A percentile compares a stretch with the other conserved stretches of the same genome.
Evolutionary conservation across 768 basidiomycete genomes (phyloP).

Genomic region (Panaeolus papilionaceus): DNA sequence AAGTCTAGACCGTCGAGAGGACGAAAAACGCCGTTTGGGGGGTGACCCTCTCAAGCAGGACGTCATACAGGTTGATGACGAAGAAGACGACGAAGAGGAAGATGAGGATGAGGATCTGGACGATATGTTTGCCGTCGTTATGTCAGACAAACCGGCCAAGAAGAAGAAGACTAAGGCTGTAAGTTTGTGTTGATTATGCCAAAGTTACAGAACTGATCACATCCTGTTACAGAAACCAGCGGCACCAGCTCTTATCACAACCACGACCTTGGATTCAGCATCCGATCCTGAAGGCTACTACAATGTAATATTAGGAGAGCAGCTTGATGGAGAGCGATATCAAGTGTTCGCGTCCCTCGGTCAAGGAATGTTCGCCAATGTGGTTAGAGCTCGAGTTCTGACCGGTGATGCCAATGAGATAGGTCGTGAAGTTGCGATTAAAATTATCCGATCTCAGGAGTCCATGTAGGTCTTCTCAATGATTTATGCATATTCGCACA

Average conservation of each 20-base stretch:
- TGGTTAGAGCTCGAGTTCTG: slow-evolving; percentile 87
- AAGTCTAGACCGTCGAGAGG: slow-evolving; percentile 79
- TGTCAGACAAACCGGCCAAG: slow-evolving; percentile 58
- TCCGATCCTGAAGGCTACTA: slow-evolving; percentile 98
- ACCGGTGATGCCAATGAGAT: slow-evolving; percentile 61
- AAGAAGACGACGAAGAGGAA: slow-evolving; percentile 62
- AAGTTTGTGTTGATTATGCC: slow-evolving; percentile 30
- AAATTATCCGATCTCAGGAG: slow-evolving; percentile 95
- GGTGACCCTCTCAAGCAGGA: slow-evolving; percentile 42
- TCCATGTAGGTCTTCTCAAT: slow-evolving; percentile 74
- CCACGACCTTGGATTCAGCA: slow-evolving; percentile 81
- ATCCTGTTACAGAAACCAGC: slow-evolving; percentile 44
- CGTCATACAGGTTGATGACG: slow-evolving; percentile 55
- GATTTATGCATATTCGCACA: background rate
- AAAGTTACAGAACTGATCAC: background rate
- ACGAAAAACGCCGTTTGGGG: slow-evolving; percentile 74
- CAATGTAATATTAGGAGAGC: slow-evolving; percentile 91
- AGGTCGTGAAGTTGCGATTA: slow-evolving; percentile 90
- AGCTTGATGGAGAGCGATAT: slow-evolving; percentile 90
- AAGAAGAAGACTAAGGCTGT: slow-evolving; percentile 62
- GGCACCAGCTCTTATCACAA: slow-evolving; percentile 71
- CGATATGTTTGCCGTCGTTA: slow-evolving; percentile 90
- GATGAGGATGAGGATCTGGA: slow-evolving; percentile 86
- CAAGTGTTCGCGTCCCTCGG: slow-evolving; percentile 96
- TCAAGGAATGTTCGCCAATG: slow-evolving; percentile 99